A percentile compares a stretch with the other conserved stretches of the same genome.
phyloP scores from a whole-genome alignment of 805 yeast genomes.

The Myxozyma lipomycoides region DNA sequence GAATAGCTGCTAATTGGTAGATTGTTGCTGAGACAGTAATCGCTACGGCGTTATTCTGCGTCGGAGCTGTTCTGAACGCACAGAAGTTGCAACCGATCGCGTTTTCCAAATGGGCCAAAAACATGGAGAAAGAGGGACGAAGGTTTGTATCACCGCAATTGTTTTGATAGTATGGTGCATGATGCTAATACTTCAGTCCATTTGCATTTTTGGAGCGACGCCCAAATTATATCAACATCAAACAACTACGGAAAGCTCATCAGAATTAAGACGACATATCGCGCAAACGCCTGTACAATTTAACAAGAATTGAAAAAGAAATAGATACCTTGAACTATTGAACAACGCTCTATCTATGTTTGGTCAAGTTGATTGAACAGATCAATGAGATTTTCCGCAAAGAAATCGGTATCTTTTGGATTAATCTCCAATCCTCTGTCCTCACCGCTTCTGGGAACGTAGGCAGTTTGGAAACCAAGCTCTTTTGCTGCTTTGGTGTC shows the following conservation, averaged over 20 bases:
- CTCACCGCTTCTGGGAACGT: conserved; percentile 18
- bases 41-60: conserved; percentile 14
- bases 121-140: conserved; percentile 13
- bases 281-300: too few relatives aligned
- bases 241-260: conserved; percentile 2
- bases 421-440: conserved; percentile 11
- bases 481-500: conserved; percentile 22
- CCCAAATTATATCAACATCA: conserved; percentile 15
- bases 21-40: conserved; percentile 22
- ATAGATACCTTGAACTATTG: too few relatives aligned
- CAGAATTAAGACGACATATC: too few relatives aligned
- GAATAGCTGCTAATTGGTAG: conserved; percentile 11
- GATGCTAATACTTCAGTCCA: conserved; percentile 12
- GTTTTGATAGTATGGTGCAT: neutral
- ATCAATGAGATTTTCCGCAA: conserved; percentile 10
- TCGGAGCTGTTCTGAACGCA: conserved; percentile 21
- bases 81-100: conserved; percentile 15
- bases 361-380: conserved; percentile 11
- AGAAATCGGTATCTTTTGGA: conserved; percentile 17
- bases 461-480: conserved; percentile 20
- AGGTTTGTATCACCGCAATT: conserved; percentile 4
- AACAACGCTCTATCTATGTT: too few relatives aligned
- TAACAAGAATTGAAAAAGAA: too few relatives aligned
- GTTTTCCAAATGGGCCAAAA: conserved; percentile 24
- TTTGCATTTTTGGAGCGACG: conserved; percentile 19